These are phyloP conservation scores for Termitomyces sp. DNA, from an alignment of 768 basidiomycete species.

Conservation along the genomic window DNA sequence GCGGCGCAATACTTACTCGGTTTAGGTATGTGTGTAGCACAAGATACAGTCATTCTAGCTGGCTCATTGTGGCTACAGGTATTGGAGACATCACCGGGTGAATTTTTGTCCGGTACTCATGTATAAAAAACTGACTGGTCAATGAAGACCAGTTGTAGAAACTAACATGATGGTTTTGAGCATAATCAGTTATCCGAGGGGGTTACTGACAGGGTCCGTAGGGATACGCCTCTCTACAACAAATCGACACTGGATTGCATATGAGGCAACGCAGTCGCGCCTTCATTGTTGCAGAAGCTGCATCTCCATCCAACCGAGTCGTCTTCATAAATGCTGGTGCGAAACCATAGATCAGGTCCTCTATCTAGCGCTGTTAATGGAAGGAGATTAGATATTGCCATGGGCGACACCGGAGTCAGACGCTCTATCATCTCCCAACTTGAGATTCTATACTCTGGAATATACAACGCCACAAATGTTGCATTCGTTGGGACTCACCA, in stretches of 20 bases:
- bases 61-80: constrained; percentile 28
- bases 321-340: constrained; percentile 72
- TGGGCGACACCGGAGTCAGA: constrained; percentile 75
- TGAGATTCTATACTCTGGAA: constrained; percentile 46
- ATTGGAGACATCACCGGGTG: constrained; percentile 75
- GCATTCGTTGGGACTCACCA: constrained; percentile 73
- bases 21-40: constrained; percentile 38
- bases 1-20: constrained; percentile 49
- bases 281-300: constrained; percentile 63
- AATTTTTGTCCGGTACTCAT: constrained; percentile 3
- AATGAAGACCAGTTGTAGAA: constrained; percentile 61
- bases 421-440: constrained; percentile 62
- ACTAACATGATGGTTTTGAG: constrained; percentile 71
- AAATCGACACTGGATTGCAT: constrained; percentile 70
- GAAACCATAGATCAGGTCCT: background rate
- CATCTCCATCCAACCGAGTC: constrained; percentile 49
- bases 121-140: constrained; percentile 8
- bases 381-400: constrained; percentile 54
- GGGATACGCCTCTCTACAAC: constrained; percentile 62
- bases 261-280: constrained; percentile 76
- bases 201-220: constrained; percentile 17
- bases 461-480: constrained; percentile 67
- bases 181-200: background rate
- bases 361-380: background rate
- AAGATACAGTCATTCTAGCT: background rate